Base-by-base conservation (phyloP, 2,329 filamentous ascomycete species). In the Monosporascus sp. region DNA sequence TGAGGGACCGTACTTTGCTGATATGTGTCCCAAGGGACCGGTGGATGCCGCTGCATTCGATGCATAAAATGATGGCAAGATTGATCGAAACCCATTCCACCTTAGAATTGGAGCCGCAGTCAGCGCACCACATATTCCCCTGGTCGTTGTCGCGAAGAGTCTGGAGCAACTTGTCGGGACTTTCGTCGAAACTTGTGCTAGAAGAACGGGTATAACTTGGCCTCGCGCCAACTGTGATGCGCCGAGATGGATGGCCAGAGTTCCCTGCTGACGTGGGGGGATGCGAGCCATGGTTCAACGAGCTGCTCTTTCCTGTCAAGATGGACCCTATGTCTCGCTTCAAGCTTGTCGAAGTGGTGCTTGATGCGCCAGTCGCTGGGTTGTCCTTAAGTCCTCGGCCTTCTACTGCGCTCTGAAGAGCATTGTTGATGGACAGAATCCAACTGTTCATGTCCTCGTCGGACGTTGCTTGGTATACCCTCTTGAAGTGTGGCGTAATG, bases 31-130 rank as follows among this genome's bases (percentile, higher is more conserved):
- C 94, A 3, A 99, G 80, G 1, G 93, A 97, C 43, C 94, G 86
- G 71, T 99, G 94, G 57, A 99, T 97, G 58, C 94, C 94, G 68
- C 92, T 96, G 73, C 94, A 99, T 71, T 99, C 93, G 68, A 97
- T 97, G 74, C 94, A 99, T 20, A 99, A 81, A 51, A 99, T 87
- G 55, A 99, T 96, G 46, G 90, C 94, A 5, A 99, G 79, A 65
- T 99, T 99, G 72, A 99, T 96, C 0, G 94, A 97, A 28, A 97
- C 94, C 94, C 94, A 99, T 71, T 99, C 94, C 22, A 96, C 92
- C 74, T 97, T 97, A 65, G 86, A 83, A 37, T 88, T 87, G 7
- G 91, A 95, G 11, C 90, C 89, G 67, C 94, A 99, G 69, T 99
- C 94, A 17, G 94, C 94, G 68, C 94, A 99, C 81, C 88, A 89